Percentiles rank a stretch among this genome's conserved stretches.
Conservation (phyloP, 2,329 filamentous ascomycete species). For the Pseudogymnoascus sp. region DNA sequence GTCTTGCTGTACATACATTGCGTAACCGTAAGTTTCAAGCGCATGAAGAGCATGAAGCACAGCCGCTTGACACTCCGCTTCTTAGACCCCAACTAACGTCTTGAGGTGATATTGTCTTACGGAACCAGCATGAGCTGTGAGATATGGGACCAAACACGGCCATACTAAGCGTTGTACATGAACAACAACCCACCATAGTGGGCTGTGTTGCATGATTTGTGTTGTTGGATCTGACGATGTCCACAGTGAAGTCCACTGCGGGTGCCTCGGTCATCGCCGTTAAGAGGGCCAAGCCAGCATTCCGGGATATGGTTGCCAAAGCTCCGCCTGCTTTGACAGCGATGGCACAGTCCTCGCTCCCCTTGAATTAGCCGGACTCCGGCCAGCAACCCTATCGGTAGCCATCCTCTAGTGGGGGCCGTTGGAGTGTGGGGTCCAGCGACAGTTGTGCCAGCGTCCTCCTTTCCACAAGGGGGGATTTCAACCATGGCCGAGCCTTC, state of each 20-base stretch:
- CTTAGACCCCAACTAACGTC: background rate
- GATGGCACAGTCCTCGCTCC: background rate
- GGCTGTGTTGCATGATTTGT: background rate
- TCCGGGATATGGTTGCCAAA: background rate
- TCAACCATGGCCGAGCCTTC: background rate
- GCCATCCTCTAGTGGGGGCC: background rate
- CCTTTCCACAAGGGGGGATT: background rate
- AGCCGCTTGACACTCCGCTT: conserved; percentile 2
- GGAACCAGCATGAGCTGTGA: background rate
- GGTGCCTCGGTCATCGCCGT: background rate
- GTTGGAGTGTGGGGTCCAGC: background rate
- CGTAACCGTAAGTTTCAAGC: background rate
- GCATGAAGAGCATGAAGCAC: background rate
- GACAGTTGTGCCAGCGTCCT: background rate
- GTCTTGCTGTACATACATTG: background rate
- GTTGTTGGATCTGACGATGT: background rate
- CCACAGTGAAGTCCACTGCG: background rate
- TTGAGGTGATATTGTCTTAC: background rate
- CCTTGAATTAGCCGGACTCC: conserved; percentile 6
- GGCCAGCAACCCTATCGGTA: background rate
- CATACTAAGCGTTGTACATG: background rate
- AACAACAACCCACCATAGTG: background rate
- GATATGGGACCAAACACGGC: conserved; percentile 1
- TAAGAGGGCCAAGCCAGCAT: background rate
- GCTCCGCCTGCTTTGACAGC: background rate